A percentile compares a stretch with the other conserved stretches of the same genome.
Evolutionary conservation across 192 early-diverging fungal genomes (phyloP).

Genomic region (Podila clonocystis): DNA sequence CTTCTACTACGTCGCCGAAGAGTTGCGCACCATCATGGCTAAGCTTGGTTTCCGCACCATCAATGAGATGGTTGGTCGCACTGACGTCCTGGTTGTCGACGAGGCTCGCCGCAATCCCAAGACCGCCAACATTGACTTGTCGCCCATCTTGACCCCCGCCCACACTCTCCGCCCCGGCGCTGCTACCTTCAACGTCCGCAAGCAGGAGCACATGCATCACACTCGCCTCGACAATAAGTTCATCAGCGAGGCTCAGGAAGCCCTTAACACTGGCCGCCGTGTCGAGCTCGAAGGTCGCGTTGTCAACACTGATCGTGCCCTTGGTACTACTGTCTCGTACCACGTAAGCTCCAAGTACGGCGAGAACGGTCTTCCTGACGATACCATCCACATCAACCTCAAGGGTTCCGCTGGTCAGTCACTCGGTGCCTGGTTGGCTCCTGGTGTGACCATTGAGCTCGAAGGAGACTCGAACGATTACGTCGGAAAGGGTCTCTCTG

Average conservation of each 20-base stretch:
- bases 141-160: conserved; percentile 89
- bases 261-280: conserved; percentile 65
- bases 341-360: conserved; percentile 83
- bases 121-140: conserved; percentile 86
- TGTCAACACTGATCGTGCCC: conserved; percentile 94
- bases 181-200: conserved; percentile 82
- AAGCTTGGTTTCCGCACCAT: conserved; percentile 91
- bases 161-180: conserved; percentile 88
- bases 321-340: conserved; percentile 94
- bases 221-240: conserved; percentile 88
- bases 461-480: conserved; percentile 99
- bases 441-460: conserved; percentile 89
- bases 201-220: conserved; percentile 92
- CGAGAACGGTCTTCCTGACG: conserved; percentile 84
- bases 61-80: conserved; percentile 95
- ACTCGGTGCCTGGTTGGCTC: conserved; percentile 92
- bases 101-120: conserved; percentile 81
- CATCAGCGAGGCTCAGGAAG: conserved; percentile 83
- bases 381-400: conserved; percentile 88
- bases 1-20: conserved; percentile 98
- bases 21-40: conserved; percentile 93
- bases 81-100: conserved; percentile 87
- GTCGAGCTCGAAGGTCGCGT: conserved; percentile 73
- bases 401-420: conserved; percentile 96
- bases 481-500: conserved; percentile 98